Evolutionary conservation across 1,139 yeast genomes (phyloP), one percentile per base, ranked within the genome.

Genomic region (Sugiyamaella pinicola): DNA sequence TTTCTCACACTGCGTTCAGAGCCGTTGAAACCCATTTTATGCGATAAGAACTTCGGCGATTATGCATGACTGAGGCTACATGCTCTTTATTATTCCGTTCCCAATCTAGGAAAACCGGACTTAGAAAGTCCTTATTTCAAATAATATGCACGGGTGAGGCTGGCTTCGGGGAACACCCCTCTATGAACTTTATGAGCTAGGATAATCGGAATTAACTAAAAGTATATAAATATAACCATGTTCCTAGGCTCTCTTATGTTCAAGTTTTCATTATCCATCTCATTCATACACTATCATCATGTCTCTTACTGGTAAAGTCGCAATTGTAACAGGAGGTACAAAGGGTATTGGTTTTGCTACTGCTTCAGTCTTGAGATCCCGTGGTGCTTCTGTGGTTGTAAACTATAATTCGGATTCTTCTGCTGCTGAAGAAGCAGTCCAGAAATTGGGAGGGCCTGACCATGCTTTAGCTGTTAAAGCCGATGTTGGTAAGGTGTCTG

Each of bases 271-370:
- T n/a, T 26, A 26, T 26, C 4, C 12, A 26, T 26, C 10, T 9
- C 12, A 10, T 26, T 26, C 31, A 3, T n/a, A n/a, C n/a, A n/a
- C n/a, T n/a, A n/a, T 44, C 33, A 47, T 41, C 6, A 57, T 55
- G 58, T 53, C 57, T 42, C 55, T 58, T 17, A 24, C 49, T 29
- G 61, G 61, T 24, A 58, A 58, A 51, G 46, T 57, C 33, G 66
- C 66, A 15, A 61, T 62, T 49, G 56, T 60, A 31, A 61, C 64
- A 1, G 64, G 64, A 6, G 58, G 61, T 28, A 52, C 61, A 22
- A 52, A 62, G 18, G 76, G 76, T 4, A 72, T 73, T 34, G 76
- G 76, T 8, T 58, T 70, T 22, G 74, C 73, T 18, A 69, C 71
- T 47, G 75, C 75, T 6, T 42, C 66, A 31, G 68, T 60, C 33